Percentiles rank a stretch among this genome's conserved stretches.
These are phyloP conservation scores for Neofusicoccum laricinum DNA, from an alignment of 2,329 filamentous ascomycete genomes.

Conservation along the genomic window DNA sequence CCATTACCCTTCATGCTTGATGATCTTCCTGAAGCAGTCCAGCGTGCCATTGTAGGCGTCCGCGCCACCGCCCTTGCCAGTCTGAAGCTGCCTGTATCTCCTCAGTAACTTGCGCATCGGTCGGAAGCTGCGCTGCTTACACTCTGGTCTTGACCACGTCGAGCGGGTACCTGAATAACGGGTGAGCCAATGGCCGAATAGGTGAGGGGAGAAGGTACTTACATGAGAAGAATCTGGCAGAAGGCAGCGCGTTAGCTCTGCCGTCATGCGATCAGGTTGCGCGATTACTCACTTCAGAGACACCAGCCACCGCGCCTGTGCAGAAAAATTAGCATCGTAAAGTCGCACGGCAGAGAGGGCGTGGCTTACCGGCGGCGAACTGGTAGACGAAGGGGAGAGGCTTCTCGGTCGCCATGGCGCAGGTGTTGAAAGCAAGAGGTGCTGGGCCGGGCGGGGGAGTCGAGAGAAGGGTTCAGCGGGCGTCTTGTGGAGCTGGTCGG, in stretches of 20 bases:
- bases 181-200: slow-evolving; percentile 15
- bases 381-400: slow-evolving; percentile 92
- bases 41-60: slow-evolving; percentile 96
- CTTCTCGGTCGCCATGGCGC: slow-evolving; percentile 55
- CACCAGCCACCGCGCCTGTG: slow-evolving; percentile 88
- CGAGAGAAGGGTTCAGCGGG: slow-evolving; percentile 16
- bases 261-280: not conserved
- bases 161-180: slow-evolving; percentile 78
- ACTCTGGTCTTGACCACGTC: slow-evolving; percentile 98
- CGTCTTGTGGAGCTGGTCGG: not conserved
- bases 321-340: slow-evolving; percentile 29
- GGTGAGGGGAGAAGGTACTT: slow-evolving; percentile 33
- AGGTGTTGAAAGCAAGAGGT: slow-evolving; percentile 22
- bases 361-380: slow-evolving; percentile 76
- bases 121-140: slow-evolving; percentile 52
- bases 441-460: slow-evolving; percentile 15
- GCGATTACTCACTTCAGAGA: slow-evolving; percentile 75
- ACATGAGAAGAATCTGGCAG: slow-evolving; percentile 82
- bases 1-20: slow-evolving; percentile 85
- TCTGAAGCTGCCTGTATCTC: slow-evolving; percentile 74
- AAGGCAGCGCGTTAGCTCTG: slow-evolving; percentile 26
- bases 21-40: slow-evolving; percentile 97
- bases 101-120: slow-evolving; percentile 22
- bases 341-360: slow-evolving; percentile 26
- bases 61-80: slow-evolving; percentile 66